phyloP scores from a whole-genome alignment of 2,329 filamentous ascomycete genomes.

The Paraphoma chrysanthemicola region DNA sequence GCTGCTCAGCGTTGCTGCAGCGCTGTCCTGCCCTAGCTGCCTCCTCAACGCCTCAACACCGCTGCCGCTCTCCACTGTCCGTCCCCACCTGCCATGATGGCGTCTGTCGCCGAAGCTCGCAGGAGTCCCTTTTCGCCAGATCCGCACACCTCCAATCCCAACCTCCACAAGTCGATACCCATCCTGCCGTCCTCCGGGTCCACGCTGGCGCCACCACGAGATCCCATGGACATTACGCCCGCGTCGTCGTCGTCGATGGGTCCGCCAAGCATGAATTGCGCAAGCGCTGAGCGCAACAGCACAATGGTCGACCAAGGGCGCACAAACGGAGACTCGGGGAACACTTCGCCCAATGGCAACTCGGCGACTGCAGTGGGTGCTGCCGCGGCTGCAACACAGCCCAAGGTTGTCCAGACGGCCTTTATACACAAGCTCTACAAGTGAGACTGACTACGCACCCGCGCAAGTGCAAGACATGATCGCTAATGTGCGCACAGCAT shows the following conservation, averaged over 20 bases:
- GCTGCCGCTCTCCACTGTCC: slow-evolving; percentile 11
- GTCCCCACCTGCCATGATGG: slow-evolving; percentile 43
- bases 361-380: slow-evolving; percentile 59
- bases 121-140: slow-evolving; percentile 56
- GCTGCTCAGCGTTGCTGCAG: neutral
- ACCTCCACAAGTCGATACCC: slow-evolving; percentile 59
- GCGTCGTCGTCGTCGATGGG: slow-evolving; percentile 54
- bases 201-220: slow-evolving; percentile 53
- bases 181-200: slow-evolving; percentile 58
- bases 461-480: neutral
- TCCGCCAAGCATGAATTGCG: slow-evolving; percentile 57
- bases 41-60: slow-evolving; percentile 13
- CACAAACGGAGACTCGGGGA: slow-evolving; percentile 38
- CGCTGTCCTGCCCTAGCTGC: neutral
- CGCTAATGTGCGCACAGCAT: slow-evolving; percentile 68
- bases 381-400: slow-evolving; percentile 82
- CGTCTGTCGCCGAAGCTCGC: slow-evolving; percentile 53
- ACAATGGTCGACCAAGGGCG: slow-evolving; percentile 21
- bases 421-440: slow-evolving; percentile 99
- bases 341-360: slow-evolving; percentile 47
- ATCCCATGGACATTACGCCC: slow-evolving; percentile 64
- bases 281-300: slow-evolving; percentile 55
- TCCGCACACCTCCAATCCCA: slow-evolving; percentile 40
- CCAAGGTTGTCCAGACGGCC: slow-evolving; percentile 96
- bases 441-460: slow-evolving; percentile 59